Evolutionary conservation across 2,329 filamentous ascomycete genomes (phyloP), one percentile per base, ranked within the genome.

Genomic region (Colletotrichum godetiae): DNA sequence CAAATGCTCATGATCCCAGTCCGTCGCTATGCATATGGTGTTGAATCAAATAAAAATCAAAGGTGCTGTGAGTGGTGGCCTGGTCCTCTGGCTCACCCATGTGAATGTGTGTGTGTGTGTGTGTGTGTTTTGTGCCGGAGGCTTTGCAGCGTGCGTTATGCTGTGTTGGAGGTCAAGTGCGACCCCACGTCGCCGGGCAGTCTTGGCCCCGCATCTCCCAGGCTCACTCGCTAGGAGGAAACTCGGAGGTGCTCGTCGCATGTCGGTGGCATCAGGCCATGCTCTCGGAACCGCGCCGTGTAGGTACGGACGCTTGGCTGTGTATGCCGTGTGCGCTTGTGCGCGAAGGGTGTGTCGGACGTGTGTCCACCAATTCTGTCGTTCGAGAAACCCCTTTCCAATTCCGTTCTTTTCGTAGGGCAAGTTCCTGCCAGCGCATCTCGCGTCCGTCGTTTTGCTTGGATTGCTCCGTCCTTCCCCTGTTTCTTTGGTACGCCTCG

Each of bases 21-120:
- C 62, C 59, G 31, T 75, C 73, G 73, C 73, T 75, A 75, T 75
- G 73, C 73, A 72, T 67, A 49, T 75, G 67, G 61, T 68, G 63
- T 52, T 42, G 55, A 73, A 68, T 52, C 55, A 62, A 66, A 66
- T 59, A 35, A 49, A 68, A 57, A 52, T 57, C 49, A 65, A 61
- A 42, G 10, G 33, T 53, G 29, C 19, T 55, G 49, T 57, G 58
- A 62, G 33, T 66, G 53, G 53, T 24, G 29, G 19, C 55, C 46
- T 29, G 52, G 29, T 65, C n/a, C 65, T 24, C 33, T 64, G 22
- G 49, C 49, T 71, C 52, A 27, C 53, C 58, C 29, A 15, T 42
- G 37, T 19, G 37, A 42, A n/a, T 31, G 29, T 31, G 4, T 31
- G 29, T 31, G 7, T 31, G 29, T 31, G 31, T 33, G 31, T 33